Base-by-base conservation (phyloP, 148 eudicot species). In the Linanthus parryae region DNA sequence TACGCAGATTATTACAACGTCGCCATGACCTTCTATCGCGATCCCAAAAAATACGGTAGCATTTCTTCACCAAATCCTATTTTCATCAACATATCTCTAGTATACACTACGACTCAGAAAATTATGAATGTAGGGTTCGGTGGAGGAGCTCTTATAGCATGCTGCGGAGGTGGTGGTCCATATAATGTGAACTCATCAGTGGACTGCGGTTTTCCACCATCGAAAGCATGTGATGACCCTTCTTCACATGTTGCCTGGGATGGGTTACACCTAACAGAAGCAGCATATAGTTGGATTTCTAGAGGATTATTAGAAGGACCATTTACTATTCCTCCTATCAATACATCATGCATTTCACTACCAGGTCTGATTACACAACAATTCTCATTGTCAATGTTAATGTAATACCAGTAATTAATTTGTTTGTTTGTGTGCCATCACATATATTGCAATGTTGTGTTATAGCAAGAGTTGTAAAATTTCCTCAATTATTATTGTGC, bases 1-100 rank as follows among this genome's bases (percentile, higher is more conserved):
- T 69, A 74, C 26, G 71, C 71, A 15, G 74, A 74, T 55, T 60
- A 74, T 25, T 74, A 74, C 61, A 65, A 69, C n/a, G 62, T 64
- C 17, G 61, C 71, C 9, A 46, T 65, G 67, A 60, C 15, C 42
- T 28, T 69, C 7, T 64, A 48, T 46, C 64, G 16, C 7, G 40
- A 63, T 18, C 79, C 79, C 3, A 12, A 11, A 14, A 35, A 69
- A 61, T 74, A 35, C 10, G 79, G 79, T 69, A 54, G 7, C 23
- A 7, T 9, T 38, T 38, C 42, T 12, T 1, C n/a, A n/a, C n/a
- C n/a, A n/a, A n/a, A n/a, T n/a, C n/a, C n/a, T n/a, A n/a, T n/a
- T n/a, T n/a, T n/a, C n/a, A n/a, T n/a, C n/a, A n/a, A n/a, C n/a
- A n/a, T n/a, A n/a, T n/a, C n/a, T n/a, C n/a, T n/a, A n/a, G n/a